Evolutionary conservation across 208 protist species (phyloP).

Genomic region (Acanthamoeba sp.): DNA sequence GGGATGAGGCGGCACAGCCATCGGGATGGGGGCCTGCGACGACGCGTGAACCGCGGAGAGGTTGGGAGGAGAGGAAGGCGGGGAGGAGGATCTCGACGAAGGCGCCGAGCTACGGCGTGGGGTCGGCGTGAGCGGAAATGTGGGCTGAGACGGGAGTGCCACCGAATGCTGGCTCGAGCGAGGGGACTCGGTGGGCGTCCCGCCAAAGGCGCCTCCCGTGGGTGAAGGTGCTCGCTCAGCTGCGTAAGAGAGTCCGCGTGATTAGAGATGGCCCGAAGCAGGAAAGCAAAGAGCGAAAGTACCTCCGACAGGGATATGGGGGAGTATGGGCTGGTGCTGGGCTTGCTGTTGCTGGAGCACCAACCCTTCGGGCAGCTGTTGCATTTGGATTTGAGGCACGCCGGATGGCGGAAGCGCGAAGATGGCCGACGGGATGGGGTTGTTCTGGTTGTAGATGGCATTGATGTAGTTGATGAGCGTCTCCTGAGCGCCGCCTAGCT

Average conservation of each 20-base stretch:
- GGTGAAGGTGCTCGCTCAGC: neutral
- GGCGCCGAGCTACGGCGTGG: neutral
- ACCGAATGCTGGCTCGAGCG: neutral
- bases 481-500: neutral
- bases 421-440: neutral
- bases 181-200: neutral
- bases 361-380: neutral
- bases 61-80: neutral
- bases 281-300: no score
- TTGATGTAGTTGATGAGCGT: constrained; percentile 30
- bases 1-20: neutral
- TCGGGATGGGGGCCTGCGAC: neutral
- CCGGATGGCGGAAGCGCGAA: neutral
- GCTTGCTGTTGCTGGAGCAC: neutral
- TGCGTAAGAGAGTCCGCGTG: no score
- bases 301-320: no score
- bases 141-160: neutral
- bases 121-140: neutral
- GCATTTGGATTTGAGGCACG: neutral
- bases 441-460: constrained; percentile 5
- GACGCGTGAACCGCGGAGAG: no score
- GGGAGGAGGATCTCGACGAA: neutral
- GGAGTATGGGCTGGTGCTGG: neutral
- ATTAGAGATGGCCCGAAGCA: no score
- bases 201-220: neutral